phyloP scores from a whole-genome alignment of 192 early-diverging fungal species.

The Lobosporangium transversale region DNA sequence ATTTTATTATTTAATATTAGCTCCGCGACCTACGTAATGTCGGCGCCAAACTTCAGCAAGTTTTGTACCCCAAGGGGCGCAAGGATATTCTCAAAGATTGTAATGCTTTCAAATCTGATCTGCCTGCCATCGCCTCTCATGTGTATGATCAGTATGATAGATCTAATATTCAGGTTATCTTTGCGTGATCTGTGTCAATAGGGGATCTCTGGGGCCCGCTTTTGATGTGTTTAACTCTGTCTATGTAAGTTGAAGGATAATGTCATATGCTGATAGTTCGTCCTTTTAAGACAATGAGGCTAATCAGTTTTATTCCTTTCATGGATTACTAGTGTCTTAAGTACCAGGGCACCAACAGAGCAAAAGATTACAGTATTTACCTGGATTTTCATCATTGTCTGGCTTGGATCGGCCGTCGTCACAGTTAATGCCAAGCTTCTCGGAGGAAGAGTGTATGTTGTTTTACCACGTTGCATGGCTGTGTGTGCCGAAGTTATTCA shows the following conservation, averaged over 20 bases:
- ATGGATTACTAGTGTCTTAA: slow-evolving; percentile 86
- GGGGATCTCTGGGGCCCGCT: slow-evolving; percentile 98
- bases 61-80: slow-evolving; percentile 71
- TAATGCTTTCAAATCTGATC: too few species aligned
- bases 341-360: slow-evolving; percentile 75
- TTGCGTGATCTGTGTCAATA: slow-evolving; percentile 54
- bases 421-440: slow-evolving; percentile 96
- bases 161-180: too few species aligned
- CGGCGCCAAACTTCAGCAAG: slow-evolving; percentile 76
- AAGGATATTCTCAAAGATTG: slow-evolving; percentile 80
- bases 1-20: too few species aligned
- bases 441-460: slow-evolving; percentile 83
- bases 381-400: slow-evolving; percentile 93
- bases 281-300: too few species aligned
- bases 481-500: too few species aligned
- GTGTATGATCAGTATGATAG: too few species aligned
- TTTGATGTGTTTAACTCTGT: slow-evolving; percentile 90
- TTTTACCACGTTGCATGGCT: neutral
- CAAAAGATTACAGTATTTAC: slow-evolving; percentile 92
- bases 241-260: slow-evolving; percentile 68
- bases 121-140: too few species aligned
- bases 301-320: too few species aligned
- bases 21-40: slow-evolving; percentile 79
- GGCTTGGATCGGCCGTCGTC: slow-evolving; percentile 92
- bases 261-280: too few species aligned